These are phyloP conservation scores for Gossypium stocksii DNA, from an alignment of 345 rosid species.

Conservation along the genomic window DNA sequence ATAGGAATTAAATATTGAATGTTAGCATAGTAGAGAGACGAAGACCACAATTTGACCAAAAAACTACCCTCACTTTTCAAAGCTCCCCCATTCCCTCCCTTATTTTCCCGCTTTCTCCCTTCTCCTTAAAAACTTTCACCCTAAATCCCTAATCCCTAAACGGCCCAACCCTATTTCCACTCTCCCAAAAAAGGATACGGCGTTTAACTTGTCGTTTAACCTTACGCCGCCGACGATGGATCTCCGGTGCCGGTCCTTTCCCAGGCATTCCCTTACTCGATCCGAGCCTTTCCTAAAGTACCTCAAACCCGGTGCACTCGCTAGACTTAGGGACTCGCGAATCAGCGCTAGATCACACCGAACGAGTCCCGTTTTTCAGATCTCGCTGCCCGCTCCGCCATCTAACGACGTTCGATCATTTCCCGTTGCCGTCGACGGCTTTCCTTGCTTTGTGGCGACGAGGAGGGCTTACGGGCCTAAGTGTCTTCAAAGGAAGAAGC, in stretches of 20 bases:
- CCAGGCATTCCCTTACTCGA: conserved; percentile 7
- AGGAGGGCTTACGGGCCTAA: conserved; percentile 32
- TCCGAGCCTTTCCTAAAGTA: conserved; percentile 35
- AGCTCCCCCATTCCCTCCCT: background rate
- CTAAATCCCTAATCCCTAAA: background rate
- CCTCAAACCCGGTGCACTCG: conserved; percentile 54
- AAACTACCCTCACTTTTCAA: background rate
- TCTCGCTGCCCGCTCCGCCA: conserved; percentile 17
- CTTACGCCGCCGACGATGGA: conserved; percentile 19
- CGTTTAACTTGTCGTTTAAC: background rate
- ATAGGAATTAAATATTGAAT: no score
- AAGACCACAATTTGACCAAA: no score
- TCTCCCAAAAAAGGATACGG: conserved; percentile 3
- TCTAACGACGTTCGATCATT: background rate
- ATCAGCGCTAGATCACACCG: conserved; percentile 45
- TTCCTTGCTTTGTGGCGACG: conserved; percentile 28
- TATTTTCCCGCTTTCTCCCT: background rate
- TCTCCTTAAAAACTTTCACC: background rate
- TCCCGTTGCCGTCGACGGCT: conserved; percentile 4
- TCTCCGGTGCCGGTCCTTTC: conserved; percentile 14
- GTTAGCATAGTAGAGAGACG: no score
- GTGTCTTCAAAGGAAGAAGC: conserved; percentile 50
- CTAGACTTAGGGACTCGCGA: conserved; percentile 43
- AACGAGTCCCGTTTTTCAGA: conserved; percentile 17
- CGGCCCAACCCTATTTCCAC: conserved; percentile 11